Percentiles rank a stretch among this genome's conserved stretches.
Evolutionary conservation across 441 rosid species (phyloP).

Genomic region (Pelargonium australe): DNA sequence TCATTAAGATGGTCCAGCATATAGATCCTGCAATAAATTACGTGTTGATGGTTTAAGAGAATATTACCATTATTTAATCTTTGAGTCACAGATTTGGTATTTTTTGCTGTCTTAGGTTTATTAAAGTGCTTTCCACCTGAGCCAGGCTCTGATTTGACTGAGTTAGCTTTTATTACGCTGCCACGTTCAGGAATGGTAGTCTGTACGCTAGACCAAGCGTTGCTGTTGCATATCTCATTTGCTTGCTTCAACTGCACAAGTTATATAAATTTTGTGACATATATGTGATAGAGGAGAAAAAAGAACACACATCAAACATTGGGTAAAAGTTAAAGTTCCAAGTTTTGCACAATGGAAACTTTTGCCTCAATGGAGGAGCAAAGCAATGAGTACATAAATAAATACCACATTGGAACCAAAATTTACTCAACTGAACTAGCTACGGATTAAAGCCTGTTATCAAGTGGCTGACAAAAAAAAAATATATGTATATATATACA

Average conservation of each 20-base stretch:
- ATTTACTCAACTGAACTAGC: neutral
- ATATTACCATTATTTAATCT: slow-evolving; percentile 35
- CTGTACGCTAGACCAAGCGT: slow-evolving; percentile 25
- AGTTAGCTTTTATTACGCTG: slow-evolving; percentile 24
- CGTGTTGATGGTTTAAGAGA: slow-evolving; percentile 1
- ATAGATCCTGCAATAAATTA: neutral
- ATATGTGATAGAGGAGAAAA: slow-evolving; percentile 5
- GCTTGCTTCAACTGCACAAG: slow-evolving; percentile 35
- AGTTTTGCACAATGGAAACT: neutral
- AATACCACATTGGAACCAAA: neutral
- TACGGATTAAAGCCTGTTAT: neutral
- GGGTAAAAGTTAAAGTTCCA: neutral
- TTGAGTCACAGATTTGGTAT: slow-evolving; percentile 24
- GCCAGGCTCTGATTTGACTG: slow-evolving; percentile 26
- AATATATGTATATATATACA: neutral
- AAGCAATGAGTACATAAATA: neutral
- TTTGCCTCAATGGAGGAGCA: neutral
- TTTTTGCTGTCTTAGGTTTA: slow-evolving; percentile 37
- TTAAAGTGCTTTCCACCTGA: slow-evolving; percentile 27
- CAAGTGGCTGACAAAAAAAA: neutral
- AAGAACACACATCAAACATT: neutral
- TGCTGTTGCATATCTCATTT: slow-evolving; percentile 26
- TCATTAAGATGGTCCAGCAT: neutral
- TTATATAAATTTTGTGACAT: slow-evolving; percentile 10
- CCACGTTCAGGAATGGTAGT: slow-evolving; percentile 19